These are phyloP conservation scores for Leishmania braziliensis DNA, from an alignment of 208 protist genomes.

Conservation along the genomic window DNA sequence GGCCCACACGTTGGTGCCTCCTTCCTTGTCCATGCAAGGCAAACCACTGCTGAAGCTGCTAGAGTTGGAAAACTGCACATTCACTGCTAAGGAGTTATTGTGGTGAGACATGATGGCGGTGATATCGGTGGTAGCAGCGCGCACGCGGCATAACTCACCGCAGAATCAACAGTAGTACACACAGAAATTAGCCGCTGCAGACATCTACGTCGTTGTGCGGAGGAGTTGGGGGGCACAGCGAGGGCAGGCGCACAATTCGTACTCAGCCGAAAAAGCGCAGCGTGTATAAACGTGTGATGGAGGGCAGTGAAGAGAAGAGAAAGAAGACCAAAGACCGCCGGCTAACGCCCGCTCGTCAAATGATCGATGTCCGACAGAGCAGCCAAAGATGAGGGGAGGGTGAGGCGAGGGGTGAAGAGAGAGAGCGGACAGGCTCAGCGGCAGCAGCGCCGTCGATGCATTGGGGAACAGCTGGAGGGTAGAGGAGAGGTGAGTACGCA, in stretches of 20 bases:
- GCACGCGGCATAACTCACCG: neutral
- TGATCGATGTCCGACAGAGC: neutral
- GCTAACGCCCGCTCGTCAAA: neutral
- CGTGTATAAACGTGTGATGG: neutral
- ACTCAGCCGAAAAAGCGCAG: neutral
- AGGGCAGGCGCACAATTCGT: too few relatives aligned
- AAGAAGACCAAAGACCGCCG: neutral
- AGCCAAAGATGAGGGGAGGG: too few relatives aligned
- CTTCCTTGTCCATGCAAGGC: neutral
- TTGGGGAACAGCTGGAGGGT: neutral
- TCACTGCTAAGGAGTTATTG: neutral
- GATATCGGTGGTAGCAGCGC: neutral
- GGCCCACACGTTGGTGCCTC: neutral
- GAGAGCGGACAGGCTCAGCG: neutral
- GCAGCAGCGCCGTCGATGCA: neutral
- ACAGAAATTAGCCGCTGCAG: neutral
- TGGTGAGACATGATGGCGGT: neutral
- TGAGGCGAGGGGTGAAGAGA: neutral
- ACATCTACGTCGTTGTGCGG: neutral
- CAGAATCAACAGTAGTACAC: neutral
- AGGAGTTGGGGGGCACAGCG: neutral
- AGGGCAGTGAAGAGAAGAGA: neutral
- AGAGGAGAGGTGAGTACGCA: neutral
- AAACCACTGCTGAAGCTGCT: slow-evolving; percentile 21
- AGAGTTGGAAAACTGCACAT: slow-evolving; percentile 16